phyloP scores from a whole-genome alignment of 805 yeast genomes.

The Monosporozyma siamensis region DNA sequence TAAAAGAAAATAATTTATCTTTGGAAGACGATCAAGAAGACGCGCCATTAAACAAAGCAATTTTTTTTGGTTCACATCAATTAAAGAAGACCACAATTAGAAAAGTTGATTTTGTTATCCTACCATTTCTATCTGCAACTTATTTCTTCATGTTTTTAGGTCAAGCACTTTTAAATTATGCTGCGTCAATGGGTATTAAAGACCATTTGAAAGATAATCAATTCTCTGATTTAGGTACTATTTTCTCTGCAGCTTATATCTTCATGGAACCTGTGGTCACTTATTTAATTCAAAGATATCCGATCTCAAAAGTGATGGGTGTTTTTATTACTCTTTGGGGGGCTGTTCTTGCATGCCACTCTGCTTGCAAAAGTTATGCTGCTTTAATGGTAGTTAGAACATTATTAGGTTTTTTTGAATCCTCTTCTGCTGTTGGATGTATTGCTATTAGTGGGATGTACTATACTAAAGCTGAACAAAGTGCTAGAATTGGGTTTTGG shows the following conservation, averaged over 20 bases:
- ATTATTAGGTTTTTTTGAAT: slow-evolving; percentile 45
- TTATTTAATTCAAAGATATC: slow-evolving; percentile 40
- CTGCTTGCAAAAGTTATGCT: slow-evolving; percentile 43
- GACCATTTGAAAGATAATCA: slow-evolving; percentile 39
- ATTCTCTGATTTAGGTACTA: slow-evolving; percentile 44
- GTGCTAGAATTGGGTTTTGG: slow-evolving; percentile 46
- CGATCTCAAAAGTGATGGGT: slow-evolving; percentile 44
- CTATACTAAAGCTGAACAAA: slow-evolving; percentile 45
- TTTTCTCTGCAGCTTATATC: slow-evolving; percentile 45
- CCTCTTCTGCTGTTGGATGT: slow-evolving; percentile 47
- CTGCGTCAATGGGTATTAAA: slow-evolving; percentile 57
- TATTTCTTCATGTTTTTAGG: slow-evolving; percentile 54
- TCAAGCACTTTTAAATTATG: slow-evolving; percentile 47
- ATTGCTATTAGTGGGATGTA: slow-evolving; percentile 54
- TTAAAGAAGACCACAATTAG: slow-evolving; percentile 17
- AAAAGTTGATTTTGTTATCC: slow-evolving; percentile 39
- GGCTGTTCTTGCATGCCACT: slow-evolving; percentile 39
- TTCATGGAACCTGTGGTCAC: slow-evolving; percentile 44
- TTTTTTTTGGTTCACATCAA: slow-evolving; percentile 20
- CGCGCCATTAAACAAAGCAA: slow-evolving; percentile 1
- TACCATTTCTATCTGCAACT: slow-evolving; percentile 43
- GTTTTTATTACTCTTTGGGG: slow-evolving; percentile 46
- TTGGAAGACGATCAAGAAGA: background rate
- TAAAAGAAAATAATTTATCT: slow-evolving; percentile 9
- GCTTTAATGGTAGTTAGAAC: slow-evolving; percentile 47